Evolutionary conservation across 108 stramenopile species (phyloP).

Genomic region (Pseudonitzschia multistriata): DNA sequence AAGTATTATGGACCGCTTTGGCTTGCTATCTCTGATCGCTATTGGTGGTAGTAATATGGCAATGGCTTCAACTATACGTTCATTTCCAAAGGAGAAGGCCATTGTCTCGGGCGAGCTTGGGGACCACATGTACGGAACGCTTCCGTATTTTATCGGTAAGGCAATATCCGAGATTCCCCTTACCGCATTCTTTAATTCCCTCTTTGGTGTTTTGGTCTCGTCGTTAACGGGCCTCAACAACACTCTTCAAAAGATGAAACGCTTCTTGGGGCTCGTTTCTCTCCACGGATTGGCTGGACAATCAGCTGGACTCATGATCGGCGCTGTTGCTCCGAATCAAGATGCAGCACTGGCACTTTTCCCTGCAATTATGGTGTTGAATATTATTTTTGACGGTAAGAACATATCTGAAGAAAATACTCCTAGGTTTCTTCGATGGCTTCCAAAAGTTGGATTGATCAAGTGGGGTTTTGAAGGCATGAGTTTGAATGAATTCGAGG

Average conservation of each 20-base stretch:
- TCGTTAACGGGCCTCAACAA: constrained; percentile 68
- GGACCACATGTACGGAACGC: constrained; percentile 72
- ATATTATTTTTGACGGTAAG: constrained; percentile 89
- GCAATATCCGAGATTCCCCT: constrained; percentile 91
- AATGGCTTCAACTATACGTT: constrained; percentile 73
- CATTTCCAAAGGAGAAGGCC: constrained; percentile 87
- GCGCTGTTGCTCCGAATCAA: constrained; percentile 57
- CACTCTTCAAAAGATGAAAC: constrained; percentile 52
- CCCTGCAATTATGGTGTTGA: constrained; percentile 81
- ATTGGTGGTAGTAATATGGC: constrained; percentile 89
- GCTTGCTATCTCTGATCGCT: constrained; percentile 74
- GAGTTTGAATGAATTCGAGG: constrained; percentile 84
- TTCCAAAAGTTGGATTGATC: constrained; percentile 72
- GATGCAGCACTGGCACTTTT: constrained; percentile 83
- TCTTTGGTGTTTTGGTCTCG: constrained; percentile 85
- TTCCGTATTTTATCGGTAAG: constrained; percentile 92
- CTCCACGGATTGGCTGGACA: constrained; percentile 76
- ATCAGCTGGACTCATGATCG: constrained; percentile 72
- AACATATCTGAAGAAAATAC: constrained; percentile 86
- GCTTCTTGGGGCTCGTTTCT: constrained; percentile 73
- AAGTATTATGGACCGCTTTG: constrained; percentile 83
- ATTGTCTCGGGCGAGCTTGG: constrained; percentile 74
- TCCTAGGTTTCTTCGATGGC: constrained; percentile 63
- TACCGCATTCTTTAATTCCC: constrained; percentile 69
- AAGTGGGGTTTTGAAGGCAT: constrained; percentile 86